phyloP scores from a whole-genome alignment of 75 land plant species.

The Sequoia sempervirens region DNA sequence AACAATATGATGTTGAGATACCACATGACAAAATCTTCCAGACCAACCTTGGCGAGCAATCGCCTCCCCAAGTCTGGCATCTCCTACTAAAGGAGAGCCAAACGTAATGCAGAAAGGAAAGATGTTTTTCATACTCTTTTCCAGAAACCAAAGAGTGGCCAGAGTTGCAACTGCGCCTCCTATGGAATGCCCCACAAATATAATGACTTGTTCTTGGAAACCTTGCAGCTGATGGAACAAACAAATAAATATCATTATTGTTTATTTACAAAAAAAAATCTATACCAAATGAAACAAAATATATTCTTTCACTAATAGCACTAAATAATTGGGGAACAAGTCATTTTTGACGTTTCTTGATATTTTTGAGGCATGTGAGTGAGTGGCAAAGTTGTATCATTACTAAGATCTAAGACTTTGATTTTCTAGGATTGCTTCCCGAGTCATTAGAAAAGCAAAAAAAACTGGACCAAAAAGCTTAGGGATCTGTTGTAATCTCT shows the following conservation, averaged over 20 bases:
- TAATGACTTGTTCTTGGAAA: neutral
- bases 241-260: neutral
- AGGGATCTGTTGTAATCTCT: too few species aligned
- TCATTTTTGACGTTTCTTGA: too few species aligned
- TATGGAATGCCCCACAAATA: neutral
- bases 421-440: too few species aligned
- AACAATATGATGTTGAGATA: constrained; percentile 13
- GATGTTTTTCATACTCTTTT: neutral
- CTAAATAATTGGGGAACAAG: too few species aligned
- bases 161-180: neutral
- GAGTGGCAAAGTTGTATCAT: too few species aligned
- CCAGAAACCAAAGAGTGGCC: neutral
- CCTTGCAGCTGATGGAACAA: neutral
- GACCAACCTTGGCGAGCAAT: constrained; percentile 45
- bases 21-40: constrained; percentile 17
- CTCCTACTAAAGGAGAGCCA: constrained; percentile 61
- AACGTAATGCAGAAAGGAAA: constrained; percentile 50
- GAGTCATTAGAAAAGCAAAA: too few species aligned
- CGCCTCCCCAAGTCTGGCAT: constrained; percentile 26
- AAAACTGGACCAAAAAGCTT: too few species aligned
- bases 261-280: too few species aligned
- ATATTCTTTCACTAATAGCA: too few species aligned
- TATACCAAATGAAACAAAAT: too few species aligned
- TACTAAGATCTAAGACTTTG: too few species aligned
- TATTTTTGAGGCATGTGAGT: too few species aligned